phyloP scores from a whole-genome alignment of 2,329 filamentous ascomycete species.

The Fusarium musae region DNA sequence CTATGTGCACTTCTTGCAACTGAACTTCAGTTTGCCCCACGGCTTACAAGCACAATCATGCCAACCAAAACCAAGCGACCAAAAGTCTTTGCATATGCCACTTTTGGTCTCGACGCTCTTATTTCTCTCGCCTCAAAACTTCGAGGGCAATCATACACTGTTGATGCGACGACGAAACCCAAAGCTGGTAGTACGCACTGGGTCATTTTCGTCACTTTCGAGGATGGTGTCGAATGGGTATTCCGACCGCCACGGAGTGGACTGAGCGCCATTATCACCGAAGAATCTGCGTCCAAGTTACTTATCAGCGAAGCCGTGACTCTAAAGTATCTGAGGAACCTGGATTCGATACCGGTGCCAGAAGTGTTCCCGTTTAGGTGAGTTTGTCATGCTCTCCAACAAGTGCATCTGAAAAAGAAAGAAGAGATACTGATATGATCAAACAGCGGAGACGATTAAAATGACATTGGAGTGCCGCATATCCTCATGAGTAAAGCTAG shows the following conservation, averaged over 20 bases:
- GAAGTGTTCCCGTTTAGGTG: neutral
- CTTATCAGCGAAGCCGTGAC: neutral
- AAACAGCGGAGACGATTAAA: neutral
- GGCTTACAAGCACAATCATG: neutral
- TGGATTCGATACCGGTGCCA: neutral
- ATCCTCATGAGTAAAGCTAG: neutral
- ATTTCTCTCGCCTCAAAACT: accelerated
- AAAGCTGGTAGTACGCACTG: neutral
- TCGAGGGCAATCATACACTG: neutral
- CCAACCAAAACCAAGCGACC: neutral
- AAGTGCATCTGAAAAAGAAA: neutral
- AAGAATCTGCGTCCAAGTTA: neutral
- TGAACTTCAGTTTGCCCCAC: neutral
- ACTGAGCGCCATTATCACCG: neutral
- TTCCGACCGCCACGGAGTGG: neutral
- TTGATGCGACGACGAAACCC: neutral
- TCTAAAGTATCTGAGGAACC: neutral
- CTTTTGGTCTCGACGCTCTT: neutral
- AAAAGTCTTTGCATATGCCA: neutral
- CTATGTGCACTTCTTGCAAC: neutral
- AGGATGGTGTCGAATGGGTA: neutral
- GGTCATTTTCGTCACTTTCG: neutral
- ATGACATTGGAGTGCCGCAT: neutral
- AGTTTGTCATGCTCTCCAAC: neutral
- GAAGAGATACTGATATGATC: neutral